Percentiles rank a stretch among this genome's conserved stretches.
Conservation (phyloP, 371 early-diverging fungal genomes). For the Funneliformis caledonium region DNA sequence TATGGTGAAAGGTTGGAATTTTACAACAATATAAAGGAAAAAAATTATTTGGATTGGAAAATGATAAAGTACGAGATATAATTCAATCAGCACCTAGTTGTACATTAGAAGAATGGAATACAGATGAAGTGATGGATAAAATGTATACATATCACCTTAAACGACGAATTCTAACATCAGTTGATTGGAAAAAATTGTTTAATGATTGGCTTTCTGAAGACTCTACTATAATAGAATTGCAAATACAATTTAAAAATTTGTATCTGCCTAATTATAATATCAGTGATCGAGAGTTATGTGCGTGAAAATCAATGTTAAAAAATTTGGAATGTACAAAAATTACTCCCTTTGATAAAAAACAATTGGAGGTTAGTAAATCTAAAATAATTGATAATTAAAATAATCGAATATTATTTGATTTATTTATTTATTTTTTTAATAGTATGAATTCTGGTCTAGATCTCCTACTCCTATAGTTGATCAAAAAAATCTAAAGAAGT, state of each 20-base stretch:
- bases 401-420: not conserved
- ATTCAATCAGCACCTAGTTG: not conserved
- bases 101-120: conserved; percentile 6
- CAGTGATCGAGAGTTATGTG: not conserved
- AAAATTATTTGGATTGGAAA: not conserved
- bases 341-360: not conserved
- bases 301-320: not conserved
- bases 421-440: not conserved
- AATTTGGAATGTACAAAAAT: not conserved
- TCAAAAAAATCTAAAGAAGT: not conserved
- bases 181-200: not conserved
- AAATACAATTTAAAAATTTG: not conserved
- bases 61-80: not conserved
- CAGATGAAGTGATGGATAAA: not conserved
- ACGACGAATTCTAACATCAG: not conserved
- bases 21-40: not conserved
- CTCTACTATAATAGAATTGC: not conserved
- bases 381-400: not conserved
- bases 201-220: not conserved
- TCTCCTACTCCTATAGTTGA: not conserved
- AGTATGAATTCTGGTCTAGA: conserved; percentile 2
- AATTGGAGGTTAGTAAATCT: not conserved
- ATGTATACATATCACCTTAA: not conserved
- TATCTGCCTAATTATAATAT: not conserved
- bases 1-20: too few relatives aligned